A percentile compares a stretch with the other conserved stretches of the same genome.
Conservation (phyloP, 768 basidiomycete genomes). For the Cyclocybe aegerita region DNA sequence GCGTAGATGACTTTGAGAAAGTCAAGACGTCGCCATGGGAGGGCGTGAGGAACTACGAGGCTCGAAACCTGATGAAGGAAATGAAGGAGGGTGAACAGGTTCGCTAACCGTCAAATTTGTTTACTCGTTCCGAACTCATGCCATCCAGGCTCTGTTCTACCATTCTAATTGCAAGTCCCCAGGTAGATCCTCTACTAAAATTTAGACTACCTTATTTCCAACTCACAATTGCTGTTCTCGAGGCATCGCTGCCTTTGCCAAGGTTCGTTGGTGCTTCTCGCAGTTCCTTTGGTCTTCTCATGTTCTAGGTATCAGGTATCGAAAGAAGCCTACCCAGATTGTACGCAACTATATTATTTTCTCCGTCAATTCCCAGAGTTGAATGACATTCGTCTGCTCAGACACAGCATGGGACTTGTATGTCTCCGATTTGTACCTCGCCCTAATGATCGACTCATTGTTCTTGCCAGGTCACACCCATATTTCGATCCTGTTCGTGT, state of each 20-base stretch:
- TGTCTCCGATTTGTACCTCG: constrained; percentile 21
- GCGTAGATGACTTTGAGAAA: constrained; percentile 81
- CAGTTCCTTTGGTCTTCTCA: constrained; percentile 5
- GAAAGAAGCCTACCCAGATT: constrained; percentile 88
- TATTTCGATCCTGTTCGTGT: constrained; percentile 70
- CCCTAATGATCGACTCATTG: background rate
- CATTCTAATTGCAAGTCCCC: constrained; percentile 86
- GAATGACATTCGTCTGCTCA: constrained; percentile 25
- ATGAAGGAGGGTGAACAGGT: constrained; percentile 80
- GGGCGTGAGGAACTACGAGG: constrained; percentile 84
- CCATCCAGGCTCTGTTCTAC: constrained; percentile 72
- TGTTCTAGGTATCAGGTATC: constrained; percentile 47
- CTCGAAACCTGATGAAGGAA: constrained; percentile 79
- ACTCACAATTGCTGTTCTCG: constrained; percentile 4
- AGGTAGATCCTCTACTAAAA: constrained; percentile 39
- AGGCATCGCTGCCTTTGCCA: constrained; percentile 83
- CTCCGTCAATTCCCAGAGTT: background rate
- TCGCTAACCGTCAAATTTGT: constrained; percentile 5
- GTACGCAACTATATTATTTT: constrained; percentile 42
- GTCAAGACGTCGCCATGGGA: constrained; percentile 78
- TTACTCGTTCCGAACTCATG: background rate
- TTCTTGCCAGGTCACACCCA: constrained; percentile 55
- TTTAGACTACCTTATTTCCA: background rate
- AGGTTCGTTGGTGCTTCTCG: constrained; percentile 42
- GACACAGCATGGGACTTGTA: constrained; percentile 91